These are phyloP conservation scores for Malassezia obtusa DNA, from an alignment of 1,284 basidiomycete species.

Conservation along the genomic window DNA sequence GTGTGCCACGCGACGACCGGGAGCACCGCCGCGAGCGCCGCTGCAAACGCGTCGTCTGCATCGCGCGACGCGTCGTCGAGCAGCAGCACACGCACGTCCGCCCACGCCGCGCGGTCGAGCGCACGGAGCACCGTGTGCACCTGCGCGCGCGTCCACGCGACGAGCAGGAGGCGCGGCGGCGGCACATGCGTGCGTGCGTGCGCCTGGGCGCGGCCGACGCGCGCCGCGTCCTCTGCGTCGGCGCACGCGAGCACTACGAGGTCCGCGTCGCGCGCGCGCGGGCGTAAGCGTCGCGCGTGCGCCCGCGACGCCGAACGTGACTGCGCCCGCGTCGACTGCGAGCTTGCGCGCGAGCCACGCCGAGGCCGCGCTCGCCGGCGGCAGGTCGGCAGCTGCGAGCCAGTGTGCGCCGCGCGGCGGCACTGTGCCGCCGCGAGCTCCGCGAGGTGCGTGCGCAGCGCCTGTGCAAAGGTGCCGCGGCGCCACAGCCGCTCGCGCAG, in stretches of 20 bases:
- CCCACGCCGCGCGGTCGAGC: not conserved
- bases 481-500: constrained; percentile 1
- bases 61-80: constrained; percentile 8
- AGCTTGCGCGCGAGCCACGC: not conserved
- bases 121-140: not conserved
- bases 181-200: not conserved
- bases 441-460: not conserved
- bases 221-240: not conserved
- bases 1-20: not conserved
- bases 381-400: not conserved
- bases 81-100: not conserved
- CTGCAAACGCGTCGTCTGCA: constrained; percentile 3
- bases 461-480: not conserved
- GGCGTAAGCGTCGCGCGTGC: not conserved
- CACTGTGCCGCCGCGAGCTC: not conserved
- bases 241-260: not conserved
- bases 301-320: not conserved
- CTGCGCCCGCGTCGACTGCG: not conserved
- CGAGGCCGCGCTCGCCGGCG: not conserved
- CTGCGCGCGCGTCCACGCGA: constrained; percentile 1
- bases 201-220: not conserved
- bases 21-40: not conserved
- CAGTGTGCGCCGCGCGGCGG: not conserved
- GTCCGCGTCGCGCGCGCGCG: not conserved
- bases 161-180: not conserved